These are phyloP conservation scores for Acanthochlamys bracteata DNA, from an alignment of 106 monocot genomes.

Conservation along the genomic window DNA sequence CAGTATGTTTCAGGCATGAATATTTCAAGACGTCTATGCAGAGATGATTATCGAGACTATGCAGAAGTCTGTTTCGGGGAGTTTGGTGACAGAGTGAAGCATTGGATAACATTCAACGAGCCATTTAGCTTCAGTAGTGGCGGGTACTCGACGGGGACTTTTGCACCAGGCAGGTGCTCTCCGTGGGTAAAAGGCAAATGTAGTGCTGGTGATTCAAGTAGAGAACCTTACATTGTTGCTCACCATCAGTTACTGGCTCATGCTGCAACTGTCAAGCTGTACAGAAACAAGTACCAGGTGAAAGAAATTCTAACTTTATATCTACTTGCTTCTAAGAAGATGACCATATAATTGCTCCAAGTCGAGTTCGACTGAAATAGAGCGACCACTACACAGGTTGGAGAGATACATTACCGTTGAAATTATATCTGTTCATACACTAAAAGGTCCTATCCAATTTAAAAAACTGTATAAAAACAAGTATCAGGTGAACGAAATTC, in stretches of 20 bases:
- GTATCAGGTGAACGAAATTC: slow-evolving; percentile 30
- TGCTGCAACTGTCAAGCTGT: slow-evolving; percentile 30
- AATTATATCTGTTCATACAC: too few relatives aligned
- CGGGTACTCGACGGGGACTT: slow-evolving; percentile 27
- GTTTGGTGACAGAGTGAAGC: slow-evolving; percentile 65
- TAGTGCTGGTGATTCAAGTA: slow-evolving; percentile 32
- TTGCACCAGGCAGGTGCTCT: slow-evolving; percentile 61
- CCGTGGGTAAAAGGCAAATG: slow-evolving; percentile 17
- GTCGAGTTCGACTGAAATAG: too few relatives aligned
- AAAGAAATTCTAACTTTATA: neutral
- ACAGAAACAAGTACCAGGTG: slow-evolving; percentile 59
- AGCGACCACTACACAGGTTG: too few relatives aligned
- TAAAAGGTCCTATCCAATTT: too few relatives aligned
- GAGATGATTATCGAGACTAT: slow-evolving; percentile 40
- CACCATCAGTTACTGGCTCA: slow-evolving; percentile 61
- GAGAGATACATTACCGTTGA: too few relatives aligned
- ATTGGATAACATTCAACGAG: slow-evolving; percentile 79
- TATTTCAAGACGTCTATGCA: slow-evolving; percentile 1
- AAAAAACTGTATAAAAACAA: slow-evolving; percentile 45
- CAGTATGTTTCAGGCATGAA: neutral
- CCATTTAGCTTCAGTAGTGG: slow-evolving; percentile 21
- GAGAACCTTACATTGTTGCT: slow-evolving; percentile 39
- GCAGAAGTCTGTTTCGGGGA: slow-evolving; percentile 37
- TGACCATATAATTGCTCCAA: too few relatives aligned
- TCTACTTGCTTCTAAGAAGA: too few relatives aligned